Evolutionary conservation across 345 rosid genomes (phyloP).

Genomic region (Gossypium rotundifolium): DNA sequence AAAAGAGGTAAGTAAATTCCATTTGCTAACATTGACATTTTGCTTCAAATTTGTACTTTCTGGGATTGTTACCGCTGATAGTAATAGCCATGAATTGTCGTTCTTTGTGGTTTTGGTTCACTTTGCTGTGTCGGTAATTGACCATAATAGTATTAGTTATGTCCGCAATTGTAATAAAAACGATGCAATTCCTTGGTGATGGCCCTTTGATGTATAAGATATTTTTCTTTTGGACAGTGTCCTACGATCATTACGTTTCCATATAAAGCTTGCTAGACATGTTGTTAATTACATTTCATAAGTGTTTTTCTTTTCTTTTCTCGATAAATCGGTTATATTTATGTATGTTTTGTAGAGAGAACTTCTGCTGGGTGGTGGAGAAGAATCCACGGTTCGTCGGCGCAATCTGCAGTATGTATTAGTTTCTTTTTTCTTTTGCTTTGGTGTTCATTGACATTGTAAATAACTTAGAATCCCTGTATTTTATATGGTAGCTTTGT

Average conservation of each 20-base stretch:
- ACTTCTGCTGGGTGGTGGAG: constrained; percentile 92
- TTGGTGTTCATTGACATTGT: not conserved
- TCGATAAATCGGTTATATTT: not conserved
- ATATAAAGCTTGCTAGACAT: not conserved
- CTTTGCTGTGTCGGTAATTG: not conserved
- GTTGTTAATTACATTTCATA: not conserved
- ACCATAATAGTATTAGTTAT: not conserved
- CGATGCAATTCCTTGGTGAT: not conserved
- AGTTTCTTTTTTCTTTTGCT: not conserved
- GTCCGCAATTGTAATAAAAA: not conserved
- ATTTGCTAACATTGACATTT: not conserved
- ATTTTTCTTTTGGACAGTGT: not conserved
- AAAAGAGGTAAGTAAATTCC: constrained; percentile 47
- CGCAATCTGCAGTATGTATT: constrained; percentile 78
- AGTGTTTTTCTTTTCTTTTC: not conserved
- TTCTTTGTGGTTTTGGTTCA: not conserved
- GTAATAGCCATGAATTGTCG: not conserved
- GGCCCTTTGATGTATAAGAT: not conserved
- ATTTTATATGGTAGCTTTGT: not conserved
- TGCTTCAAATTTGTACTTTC: not conserved
- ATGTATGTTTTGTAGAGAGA: constrained; percentile 55
- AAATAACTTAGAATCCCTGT: not conserved
- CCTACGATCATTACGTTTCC: not conserved
- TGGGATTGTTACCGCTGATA: not conserved
- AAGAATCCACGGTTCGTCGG: constrained; percentile 79